Base-by-base conservation (phyloP, 495 filamentous ascomycete species). In the Xeromyces bisporus region DNA sequence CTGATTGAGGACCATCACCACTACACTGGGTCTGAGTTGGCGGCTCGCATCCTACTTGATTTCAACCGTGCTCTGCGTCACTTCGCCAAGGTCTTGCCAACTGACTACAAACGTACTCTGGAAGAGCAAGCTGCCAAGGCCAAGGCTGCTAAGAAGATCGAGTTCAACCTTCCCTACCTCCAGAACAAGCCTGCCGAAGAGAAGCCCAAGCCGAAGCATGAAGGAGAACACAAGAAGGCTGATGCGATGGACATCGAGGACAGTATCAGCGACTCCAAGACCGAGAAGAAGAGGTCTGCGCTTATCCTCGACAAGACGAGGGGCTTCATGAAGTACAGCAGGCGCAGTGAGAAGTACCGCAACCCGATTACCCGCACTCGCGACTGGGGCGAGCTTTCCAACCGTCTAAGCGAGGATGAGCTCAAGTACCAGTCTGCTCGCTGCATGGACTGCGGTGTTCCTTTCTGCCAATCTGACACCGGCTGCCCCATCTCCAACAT, bases 371-470 rank as follows among this genome's bases (percentile, higher is more conserved):
- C 87, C 23, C 69, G 89, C 38, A 85, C 73, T 24, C 81, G 85
- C 46, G 89, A 99, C 55, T 99, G 91, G 91, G 75, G 75, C 15
- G 89, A 99, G 58, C 66, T 99, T 14, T 91, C 81, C 21, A 71
- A 69, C 46, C 76, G 89, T 25, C 68, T 99, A 18, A 82, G 79
- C 39, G 89, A 94, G 52, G 91, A 99, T 47, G 89, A 93, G 59
- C 72, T 99, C 39, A 99, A 99, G 64, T 96, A 93, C 51, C 89
- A 99, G 60, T 80, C 89, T 9, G 89, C 89, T 34, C 83, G 89
- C 43, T 99, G 89, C 63, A 99, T 99, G 89, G 89, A 99, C 66
- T 99, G 89, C 42, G 89, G 89, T 73, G 86, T 99, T 47, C 89
- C 89, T 3, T 99, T 99, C 69, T 99, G 89, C 47, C 89, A 99